Conservation (phyloP, 2,329 filamentous ascomycete species). For the Venturia oleaginea region DNA sequence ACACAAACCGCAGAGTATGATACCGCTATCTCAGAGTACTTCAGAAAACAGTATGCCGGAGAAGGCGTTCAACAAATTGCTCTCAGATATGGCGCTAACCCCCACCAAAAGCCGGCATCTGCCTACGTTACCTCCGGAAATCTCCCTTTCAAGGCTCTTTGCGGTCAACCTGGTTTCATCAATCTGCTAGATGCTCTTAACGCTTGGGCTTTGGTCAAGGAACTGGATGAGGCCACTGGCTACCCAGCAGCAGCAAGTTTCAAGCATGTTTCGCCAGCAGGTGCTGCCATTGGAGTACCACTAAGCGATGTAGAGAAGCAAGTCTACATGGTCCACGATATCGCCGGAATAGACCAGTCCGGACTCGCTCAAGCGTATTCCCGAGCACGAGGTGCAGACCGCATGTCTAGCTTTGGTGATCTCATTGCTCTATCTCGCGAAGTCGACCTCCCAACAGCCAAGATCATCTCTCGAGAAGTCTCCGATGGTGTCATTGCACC, state of each 20-base stretch:
- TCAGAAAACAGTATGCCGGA: slow-evolving; percentile 90
- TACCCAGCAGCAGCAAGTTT: slow-evolving; percentile 92
- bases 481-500: slow-evolving; percentile 95
- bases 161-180: slow-evolving; percentile 89
- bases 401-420: slow-evolving; percentile 98
- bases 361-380: slow-evolving; percentile 89
- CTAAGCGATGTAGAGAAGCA: slow-evolving; percentile 82
- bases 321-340: slow-evolving; percentile 97
- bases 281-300: slow-evolving; percentile 85
- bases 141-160: slow-evolving; percentile 90
- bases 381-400: slow-evolving; percentile 87
- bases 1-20: slow-evolving; percentile 98
- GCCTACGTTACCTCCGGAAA: slow-evolving; percentile 65
- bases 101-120: slow-evolving; percentile 93
- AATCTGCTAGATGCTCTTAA: slow-evolving; percentile 95
- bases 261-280: slow-evolving; percentile 97
- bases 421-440: slow-evolving; percentile 86
- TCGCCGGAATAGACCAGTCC: slow-evolving; percentile 78
- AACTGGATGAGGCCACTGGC: slow-evolving; percentile 80
- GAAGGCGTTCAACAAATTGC: slow-evolving; percentile 72
- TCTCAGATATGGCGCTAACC: slow-evolving; percentile 92
- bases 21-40: slow-evolving; percentile 87
- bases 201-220: slow-evolving; percentile 93
- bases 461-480: slow-evolving; percentile 96
- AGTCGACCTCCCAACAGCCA: slow-evolving; percentile 86